Conservation (phyloP, 148 eudicot species). For the Heliosperma pusillum region DNA sequence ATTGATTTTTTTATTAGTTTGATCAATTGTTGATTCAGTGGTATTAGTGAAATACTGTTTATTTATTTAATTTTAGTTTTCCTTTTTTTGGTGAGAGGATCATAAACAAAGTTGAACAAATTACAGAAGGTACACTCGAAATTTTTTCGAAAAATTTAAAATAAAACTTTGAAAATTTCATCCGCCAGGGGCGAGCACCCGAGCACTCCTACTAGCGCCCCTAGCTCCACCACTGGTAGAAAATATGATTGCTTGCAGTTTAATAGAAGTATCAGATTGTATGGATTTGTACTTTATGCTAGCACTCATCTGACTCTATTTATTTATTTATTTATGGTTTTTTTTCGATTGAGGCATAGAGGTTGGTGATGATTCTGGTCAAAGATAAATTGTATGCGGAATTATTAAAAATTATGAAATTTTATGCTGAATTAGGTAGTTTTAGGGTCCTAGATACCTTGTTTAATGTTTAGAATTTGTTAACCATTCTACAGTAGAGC, state of each 20-base stretch:
- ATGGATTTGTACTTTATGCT: neutral
- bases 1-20: neutral
- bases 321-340: no score
- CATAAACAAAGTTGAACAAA: no score
- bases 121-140: no score
- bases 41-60: no score
- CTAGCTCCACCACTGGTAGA: neutral
- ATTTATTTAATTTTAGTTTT: no score
- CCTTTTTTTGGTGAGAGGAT: neutral
- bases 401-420: neutral
- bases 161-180: no score
- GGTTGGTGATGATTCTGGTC: neutral
- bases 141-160: no score
- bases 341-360: neutral
- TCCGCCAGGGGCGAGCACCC: no score
- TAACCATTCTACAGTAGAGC: neutral
- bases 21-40: neutral
- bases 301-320: neutral
- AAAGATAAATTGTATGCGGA: neutral
- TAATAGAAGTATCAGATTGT: neutral
- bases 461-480: neutral
- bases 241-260: neutral
- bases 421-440: neutral
- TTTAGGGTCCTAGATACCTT: neutral
- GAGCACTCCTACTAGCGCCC: no score